Evolutionary conservation across 176 grass and related monocot genomes (phyloP), one percentile per base, ranked within the genome.

Genomic region (Chloris gayana): DNA sequence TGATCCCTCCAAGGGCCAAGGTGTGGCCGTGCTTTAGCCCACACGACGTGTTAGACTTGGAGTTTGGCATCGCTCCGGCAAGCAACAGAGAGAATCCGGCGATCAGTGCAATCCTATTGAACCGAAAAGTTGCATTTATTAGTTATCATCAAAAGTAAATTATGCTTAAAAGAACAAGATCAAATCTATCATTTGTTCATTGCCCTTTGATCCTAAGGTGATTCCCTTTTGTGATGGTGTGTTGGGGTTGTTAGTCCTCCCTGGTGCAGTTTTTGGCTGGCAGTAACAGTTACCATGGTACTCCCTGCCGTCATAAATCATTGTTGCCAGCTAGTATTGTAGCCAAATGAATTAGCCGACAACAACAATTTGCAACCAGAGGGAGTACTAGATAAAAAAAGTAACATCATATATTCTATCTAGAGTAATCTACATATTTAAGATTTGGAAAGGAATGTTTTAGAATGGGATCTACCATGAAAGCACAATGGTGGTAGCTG

Each of bases 61-160:
- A 85, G 60, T 98, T 98, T 64, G 86, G 70, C 85, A 98, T 74
- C 60, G 92, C 95, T 31, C 95, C 95, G 0, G 87, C 37, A 4
- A 98, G 83, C 91, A 98, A 75, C 39, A 98, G 64, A 12, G 80
- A 83, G 85, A 98, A 98, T 14, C 95, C 95, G 5, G 67, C 84
- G 21, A 92, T 87, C 19, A 94, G 73, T 2, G 83, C 86, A 69
- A 98, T 80, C 92, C 95, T 98, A 17, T 54, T 18, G 39, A 57
- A 72, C 32, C 26, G 61, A 42, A 10, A 4, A 75, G 45, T 17
- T 0, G 5, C 24, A 68, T 19, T 83, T 35, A 91, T 11, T 44
- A 38, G 1, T 18, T 41, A 68, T 26, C 14, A 68, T 58, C 46
- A 44, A 44, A 44, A 10, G 7, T 59, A 59, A 59, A 59, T 61